Percentiles rank a stretch among this genome's conserved stretches.
These are phyloP conservation scores for Talaromyces ruber DNA, from an alignment of 495 filamentous ascomycete genomes.

Conservation along the genomic window DNA sequence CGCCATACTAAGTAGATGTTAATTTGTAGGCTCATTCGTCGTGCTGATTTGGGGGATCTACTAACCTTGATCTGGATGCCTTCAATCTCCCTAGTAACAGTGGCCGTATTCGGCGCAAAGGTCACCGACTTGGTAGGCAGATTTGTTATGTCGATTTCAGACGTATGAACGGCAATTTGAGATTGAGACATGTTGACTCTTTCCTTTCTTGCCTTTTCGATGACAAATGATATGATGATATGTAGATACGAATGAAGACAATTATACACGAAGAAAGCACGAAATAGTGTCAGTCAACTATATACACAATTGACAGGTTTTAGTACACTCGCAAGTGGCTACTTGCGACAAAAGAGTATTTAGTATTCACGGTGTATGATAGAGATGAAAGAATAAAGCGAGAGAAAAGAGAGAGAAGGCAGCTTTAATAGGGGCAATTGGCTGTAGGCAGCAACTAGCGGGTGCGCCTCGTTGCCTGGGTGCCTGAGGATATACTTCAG, in stretches of 20 bases:
- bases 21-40: not conserved
- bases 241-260: too few relatives aligned
- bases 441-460: not conserved
- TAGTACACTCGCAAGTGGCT: not conserved
- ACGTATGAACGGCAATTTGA: not conserved
- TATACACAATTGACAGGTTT: not conserved
- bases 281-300: not conserved
- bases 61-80: conserved; percentile 47
- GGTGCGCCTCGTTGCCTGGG: not conserved
- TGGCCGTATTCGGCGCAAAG: conserved; percentile 52
- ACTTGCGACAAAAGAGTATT: not conserved
- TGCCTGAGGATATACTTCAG: not conserved
- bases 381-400: not conserved
- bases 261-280: not conserved
- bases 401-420: not conserved
- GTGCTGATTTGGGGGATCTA: not conserved
- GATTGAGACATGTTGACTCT: not conserved
- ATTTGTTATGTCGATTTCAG: conserved; percentile 34
- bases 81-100: conserved; percentile 55
- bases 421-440: not conserved
- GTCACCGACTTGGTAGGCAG: conserved; percentile 52
- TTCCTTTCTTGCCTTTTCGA: not conserved
- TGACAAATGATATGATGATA: too few relatives aligned
- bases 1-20: conserved; percentile 37
- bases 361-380: not conserved